Conservation (phyloP, 768 basidiomycete species). For the Daedaleopsis sinensis region DNA sequence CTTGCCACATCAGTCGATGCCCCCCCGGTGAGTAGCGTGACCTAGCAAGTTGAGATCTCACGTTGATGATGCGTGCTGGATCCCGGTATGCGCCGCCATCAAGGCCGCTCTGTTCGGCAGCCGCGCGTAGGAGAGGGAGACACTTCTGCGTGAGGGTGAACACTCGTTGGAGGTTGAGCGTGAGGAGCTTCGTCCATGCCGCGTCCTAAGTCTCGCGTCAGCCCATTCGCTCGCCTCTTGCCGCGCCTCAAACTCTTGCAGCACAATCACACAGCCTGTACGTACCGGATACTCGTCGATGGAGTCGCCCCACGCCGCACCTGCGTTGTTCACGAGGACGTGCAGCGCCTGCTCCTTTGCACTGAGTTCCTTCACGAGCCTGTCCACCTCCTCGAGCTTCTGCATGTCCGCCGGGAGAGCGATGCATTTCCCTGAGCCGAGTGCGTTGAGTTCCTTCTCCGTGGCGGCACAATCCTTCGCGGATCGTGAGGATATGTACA, state of each 20-base stretch:
- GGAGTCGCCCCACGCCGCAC: constrained; percentile 55
- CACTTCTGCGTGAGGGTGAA: constrained; percentile 67
- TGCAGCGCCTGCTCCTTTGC: constrained; percentile 56
- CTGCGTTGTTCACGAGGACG: constrained; percentile 67
- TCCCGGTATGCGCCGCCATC: constrained; percentile 41
- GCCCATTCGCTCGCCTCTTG: not conserved
- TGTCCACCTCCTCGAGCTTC: constrained; percentile 54
- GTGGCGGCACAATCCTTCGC: constrained; percentile 53
- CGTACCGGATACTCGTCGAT: constrained; percentile 51
- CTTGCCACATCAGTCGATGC: no score
- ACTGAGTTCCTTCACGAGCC: constrained; percentile 52
- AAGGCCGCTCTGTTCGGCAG: constrained; percentile 43
- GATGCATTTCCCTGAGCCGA: constrained; percentile 59
- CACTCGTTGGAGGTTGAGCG: constrained; percentile 62
- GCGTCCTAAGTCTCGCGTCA: constrained; percentile 41
- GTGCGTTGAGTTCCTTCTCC: constrained; percentile 50
- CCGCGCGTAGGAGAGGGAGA: constrained; percentile 56
- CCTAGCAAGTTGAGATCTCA: constrained; percentile 25
- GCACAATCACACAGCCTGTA: not conserved
- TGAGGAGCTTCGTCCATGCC: constrained; percentile 63
- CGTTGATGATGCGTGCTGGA: constrained; percentile 65
- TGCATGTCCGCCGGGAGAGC: constrained; percentile 58
- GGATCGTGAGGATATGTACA: constrained; percentile 66
- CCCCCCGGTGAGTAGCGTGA: not conserved
- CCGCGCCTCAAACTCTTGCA: not conserved